Conservation (phyloP, 2,329 filamentous ascomycete species). For the Cytospora piceicola region DNA sequence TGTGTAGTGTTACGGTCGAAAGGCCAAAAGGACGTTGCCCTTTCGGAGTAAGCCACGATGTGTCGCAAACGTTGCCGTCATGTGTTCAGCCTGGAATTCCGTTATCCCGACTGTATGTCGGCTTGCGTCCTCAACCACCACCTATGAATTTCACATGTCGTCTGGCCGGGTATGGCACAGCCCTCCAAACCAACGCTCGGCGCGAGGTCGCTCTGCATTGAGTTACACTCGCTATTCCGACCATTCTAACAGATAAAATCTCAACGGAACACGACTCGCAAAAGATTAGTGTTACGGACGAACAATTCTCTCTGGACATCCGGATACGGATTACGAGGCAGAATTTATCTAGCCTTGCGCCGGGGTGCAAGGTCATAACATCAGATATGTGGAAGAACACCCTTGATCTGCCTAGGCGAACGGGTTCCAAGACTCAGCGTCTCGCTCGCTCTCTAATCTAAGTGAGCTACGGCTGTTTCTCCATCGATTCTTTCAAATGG, state of each 20-base stretch:
- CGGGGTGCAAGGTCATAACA: background rate
- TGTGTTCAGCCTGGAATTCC: slow-evolving; percentile 21
- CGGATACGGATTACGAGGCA: background rate
- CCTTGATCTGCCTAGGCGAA: background rate
- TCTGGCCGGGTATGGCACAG: slow-evolving; percentile 11
- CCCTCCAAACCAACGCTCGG: slow-evolving; percentile 9
- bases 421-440: background rate
- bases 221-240: background rate
- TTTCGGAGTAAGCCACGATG: slow-evolving; percentile 10
- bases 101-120: slow-evolving; percentile 19
- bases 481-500: background rate
- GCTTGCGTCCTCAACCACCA: slow-evolving; percentile 1
- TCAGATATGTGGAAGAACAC: background rate
- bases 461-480: background rate
- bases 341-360: background rate
- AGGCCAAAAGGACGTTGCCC: background rate
- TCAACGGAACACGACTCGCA: background rate
- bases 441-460: background rate
- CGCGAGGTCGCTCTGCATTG: slow-evolving; percentile 11
- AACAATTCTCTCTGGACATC: background rate
- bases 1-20: background rate
- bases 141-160: slow-evolving; percentile 2
- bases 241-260: background rate
- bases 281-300: background rate
- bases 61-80: slow-evolving; percentile 14